These are phyloP conservation scores for Peronospora destructor DNA, from an alignment of 352 stramenopile genomes.

Conservation along the genomic window DNA sequence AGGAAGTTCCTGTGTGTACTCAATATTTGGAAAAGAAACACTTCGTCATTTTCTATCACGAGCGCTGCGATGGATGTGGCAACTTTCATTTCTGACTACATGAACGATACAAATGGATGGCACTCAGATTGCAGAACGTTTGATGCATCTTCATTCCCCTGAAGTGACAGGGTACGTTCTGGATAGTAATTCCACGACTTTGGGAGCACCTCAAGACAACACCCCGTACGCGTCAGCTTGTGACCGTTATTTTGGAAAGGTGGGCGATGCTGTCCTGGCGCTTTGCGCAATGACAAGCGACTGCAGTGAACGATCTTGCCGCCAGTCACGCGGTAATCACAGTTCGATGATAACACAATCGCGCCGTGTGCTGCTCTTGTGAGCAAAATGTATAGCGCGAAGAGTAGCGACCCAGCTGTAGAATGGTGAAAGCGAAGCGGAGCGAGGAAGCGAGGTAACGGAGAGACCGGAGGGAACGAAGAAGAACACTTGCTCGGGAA, in stretches of 20 bases:
- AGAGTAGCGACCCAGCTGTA: too few species aligned
- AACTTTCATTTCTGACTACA: slow-evolving; percentile 30
- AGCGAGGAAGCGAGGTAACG: too few species aligned
- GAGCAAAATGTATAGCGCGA: too few species aligned
- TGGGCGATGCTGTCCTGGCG: slow-evolving; percentile 31
- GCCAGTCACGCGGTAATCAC: too few species aligned
- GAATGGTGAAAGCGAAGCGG: too few species aligned
- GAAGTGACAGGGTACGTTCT: slow-evolving; percentile 43
- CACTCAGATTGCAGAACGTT: slow-evolving; percentile 36
- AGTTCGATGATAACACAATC: too few species aligned
- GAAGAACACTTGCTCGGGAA: too few species aligned
- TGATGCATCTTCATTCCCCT: slow-evolving; percentile 40
- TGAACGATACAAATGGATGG: slow-evolving; percentile 26
- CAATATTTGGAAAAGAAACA: slow-evolving; percentile 36
- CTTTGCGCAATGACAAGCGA: slow-evolving; percentile 15
- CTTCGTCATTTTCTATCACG: slow-evolving; percentile 38
- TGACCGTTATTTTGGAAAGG: slow-evolving; percentile 33
- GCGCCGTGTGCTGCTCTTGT: too few species aligned
- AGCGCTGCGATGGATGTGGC: slow-evolving; percentile 35
- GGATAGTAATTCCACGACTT: slow-evolving; percentile 37
- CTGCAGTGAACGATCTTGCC: slow-evolving; percentile 22
- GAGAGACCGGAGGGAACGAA: too few species aligned
- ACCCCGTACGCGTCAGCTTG: slow-evolving; percentile 34
- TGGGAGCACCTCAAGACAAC: slow-evolving; percentile 18
- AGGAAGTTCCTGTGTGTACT: slow-evolving; percentile 35